Evolutionary conservation across 345 rosid species (phyloP), one percentile per base, ranked within the genome.

Genomic region (Eucalyptus fibrosa): DNA sequence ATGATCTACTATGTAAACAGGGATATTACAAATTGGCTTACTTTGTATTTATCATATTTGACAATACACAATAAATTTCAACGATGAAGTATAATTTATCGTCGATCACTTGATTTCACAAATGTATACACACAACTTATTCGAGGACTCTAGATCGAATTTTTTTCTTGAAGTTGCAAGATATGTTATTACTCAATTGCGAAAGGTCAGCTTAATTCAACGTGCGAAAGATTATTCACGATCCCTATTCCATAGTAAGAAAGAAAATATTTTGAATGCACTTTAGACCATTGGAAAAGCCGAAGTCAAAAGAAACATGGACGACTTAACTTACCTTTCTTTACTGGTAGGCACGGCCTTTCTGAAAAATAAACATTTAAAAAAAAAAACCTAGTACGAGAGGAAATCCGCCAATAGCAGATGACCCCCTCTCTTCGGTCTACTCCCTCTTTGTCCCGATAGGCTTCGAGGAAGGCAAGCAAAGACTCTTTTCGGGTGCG

Each of bases 121-220:
- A 32, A 17, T 17, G 12, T 9, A 17, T 9, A 8, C 6, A 10
- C 6, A 12, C 42, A 51, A 13, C 16, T 50, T 50, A 50, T 50
- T 2, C 0, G 1, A 6, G 50, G 50, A 13, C 50, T 14, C 50
- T 50, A 13, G 17, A 50, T 0, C 0, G 2, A 14, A 50, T 13
- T 13, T 13, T 50, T 13, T 50, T 50, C 50, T 50, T 50, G 28
- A 8, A 32, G 81, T 69, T 69, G 19, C 9, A 32, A 4, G 23
- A 18, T 9, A 18, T 32, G 42, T 17, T 17, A 69, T 69, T 34
- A 16, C 17, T 67, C 23, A 5, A 16, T 6, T 2, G 1, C 7
- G 1, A 67, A 67, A 15, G 65, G 15, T 59, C n/a, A 17, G 2
- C 23, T 17, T 67, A n/a, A 67, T 67, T n/a, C n/a, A 7, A n/a